These are phyloP conservation scores for Ampelocalamus luodianensis DNA, from an alignment of 176 grass and related monocot species.

Conservation along the genomic window DNA sequence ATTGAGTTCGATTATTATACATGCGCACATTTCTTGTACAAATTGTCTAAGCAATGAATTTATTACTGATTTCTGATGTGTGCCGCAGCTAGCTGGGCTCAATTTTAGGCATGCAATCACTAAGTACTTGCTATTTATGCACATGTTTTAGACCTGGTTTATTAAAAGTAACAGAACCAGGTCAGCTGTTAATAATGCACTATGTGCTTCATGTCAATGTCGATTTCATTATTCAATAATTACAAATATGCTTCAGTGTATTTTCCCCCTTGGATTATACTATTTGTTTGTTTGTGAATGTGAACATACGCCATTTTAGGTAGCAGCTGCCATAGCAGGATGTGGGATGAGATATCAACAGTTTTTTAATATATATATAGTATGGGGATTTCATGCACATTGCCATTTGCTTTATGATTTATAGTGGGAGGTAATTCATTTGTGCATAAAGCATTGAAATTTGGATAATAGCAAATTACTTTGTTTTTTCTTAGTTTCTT, in stretches of 20 bases:
- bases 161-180: not conserved
- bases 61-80: not conserved
- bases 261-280: not conserved
- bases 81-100: not conserved
- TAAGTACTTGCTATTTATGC: not conserved
- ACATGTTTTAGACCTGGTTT: not conserved
- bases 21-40: not conserved
- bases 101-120: not conserved
- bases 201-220: not conserved
- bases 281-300: not conserved
- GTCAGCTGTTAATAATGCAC: not conserved
- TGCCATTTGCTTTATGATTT: constrained; percentile 1
- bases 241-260: not conserved
- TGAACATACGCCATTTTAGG: not conserved
- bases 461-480: not conserved
- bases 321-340: not conserved
- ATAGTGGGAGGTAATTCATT: not conserved
- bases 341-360: not conserved
- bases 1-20: not conserved
- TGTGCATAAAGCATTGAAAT: not conserved
- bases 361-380: not conserved
- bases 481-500: not conserved
- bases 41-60: not conserved
- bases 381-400: not conserved
- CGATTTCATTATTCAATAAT: not conserved